A percentile compares a stretch with the other conserved stretches of the same genome.
phyloP scores from a whole-genome alignment of 2,329 filamentous ascomycete genomes.

The Claviceps sp. region DNA sequence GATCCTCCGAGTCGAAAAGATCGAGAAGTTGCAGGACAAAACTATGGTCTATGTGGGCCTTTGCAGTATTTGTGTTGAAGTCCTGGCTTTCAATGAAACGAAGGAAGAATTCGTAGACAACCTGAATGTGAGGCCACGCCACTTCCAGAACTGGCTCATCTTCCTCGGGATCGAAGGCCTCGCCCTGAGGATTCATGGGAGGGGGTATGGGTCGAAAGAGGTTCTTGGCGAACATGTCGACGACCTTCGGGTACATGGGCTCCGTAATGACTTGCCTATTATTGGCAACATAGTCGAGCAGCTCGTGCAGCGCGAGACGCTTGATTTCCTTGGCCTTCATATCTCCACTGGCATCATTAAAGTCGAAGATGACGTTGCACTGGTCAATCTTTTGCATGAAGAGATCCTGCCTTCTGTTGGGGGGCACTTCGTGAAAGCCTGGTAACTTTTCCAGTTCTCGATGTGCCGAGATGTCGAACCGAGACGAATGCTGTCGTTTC shows the following conservation, averaged over 20 bases:
- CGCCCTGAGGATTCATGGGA: constrained; percentile 92
- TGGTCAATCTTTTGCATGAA: constrained; percentile 99
- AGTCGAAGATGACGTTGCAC: constrained; percentile 99
- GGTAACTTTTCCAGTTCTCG: constrained; percentile 93
- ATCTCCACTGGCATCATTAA: constrained; percentile 93
- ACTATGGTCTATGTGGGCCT: constrained; percentile 95
- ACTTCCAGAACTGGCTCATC: constrained; percentile 97
- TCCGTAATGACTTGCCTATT: constrained; percentile 98
- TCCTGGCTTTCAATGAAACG: constrained; percentile 98
- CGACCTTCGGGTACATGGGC: constrained; percentile 95
- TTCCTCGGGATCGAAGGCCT: constrained; percentile 96
- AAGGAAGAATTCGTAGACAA: constrained; percentile 98
- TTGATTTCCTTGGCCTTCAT: constrained; percentile 99
- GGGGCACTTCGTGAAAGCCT: constrained; percentile 93
- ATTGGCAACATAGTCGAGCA: constrained; percentile 96
- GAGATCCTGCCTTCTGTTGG: constrained; percentile 84
- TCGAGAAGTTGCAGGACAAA: constrained; percentile 96
- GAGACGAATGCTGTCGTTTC: constrained; percentile 91
- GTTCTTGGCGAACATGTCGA: constrained; percentile 99
- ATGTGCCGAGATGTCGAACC: constrained; percentile 95
- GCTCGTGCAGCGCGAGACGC: constrained; percentile 82
- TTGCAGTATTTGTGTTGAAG: constrained; percentile 99
- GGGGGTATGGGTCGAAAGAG: constrained; percentile 93
- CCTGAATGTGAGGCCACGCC: constrained; percentile 97
- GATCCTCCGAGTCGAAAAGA: constrained; percentile 95